Base-by-base conservation (phyloP, 768 basidiomycete species). In the Boletus subcaerulescens region DNA sequence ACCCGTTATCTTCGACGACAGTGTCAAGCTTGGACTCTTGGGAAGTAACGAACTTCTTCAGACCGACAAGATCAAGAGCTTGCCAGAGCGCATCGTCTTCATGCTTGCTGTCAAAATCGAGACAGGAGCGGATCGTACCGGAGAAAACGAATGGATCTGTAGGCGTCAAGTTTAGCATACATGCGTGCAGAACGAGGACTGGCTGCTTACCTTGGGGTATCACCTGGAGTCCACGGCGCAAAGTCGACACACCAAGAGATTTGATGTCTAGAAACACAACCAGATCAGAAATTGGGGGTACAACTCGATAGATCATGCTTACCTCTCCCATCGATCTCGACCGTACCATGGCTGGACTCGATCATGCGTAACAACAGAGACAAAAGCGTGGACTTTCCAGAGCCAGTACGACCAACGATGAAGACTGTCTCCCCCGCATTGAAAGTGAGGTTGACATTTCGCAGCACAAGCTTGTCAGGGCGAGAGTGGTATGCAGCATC, bases 1-100 rank as follows among this genome's bases (percentile, higher is more conserved):
- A 83, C 2, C 93, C 93, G 48, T 80, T 83, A 42, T 78, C 83
- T 2, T 92, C 91, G 5, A 97, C 75, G 40, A 76, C 73, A 0
- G 94, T 95, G 54, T 94, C 90, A 60, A 63, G 65, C 59, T 57
- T 96, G 93, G 4, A 91, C 89, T 22, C 88, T 78, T 3, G 92
- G 87, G 44, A 96, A 70, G 58, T 82, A 84, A 50, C 77, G 71
- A 41, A 98, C 76, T 67, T 93, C 93, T 61, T 94, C 76, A 40
- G 65, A 50, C 56, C 79, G 65, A 56, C 65, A 48, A 67, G 71
- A 59, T 69, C 69, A 44, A 70, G 70, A 4, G 32, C 80, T 73
- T 40, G 80, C 84, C 41, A 86, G 53, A 69, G 61, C 26, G 8
- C 57, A 29, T 60, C 61, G 38, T 69, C 69, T 14, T 24, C 48